Evolutionary conservation across 352 stramenopile genomes (phyloP).

Genomic region (Phytopythium delawarense): DNA sequence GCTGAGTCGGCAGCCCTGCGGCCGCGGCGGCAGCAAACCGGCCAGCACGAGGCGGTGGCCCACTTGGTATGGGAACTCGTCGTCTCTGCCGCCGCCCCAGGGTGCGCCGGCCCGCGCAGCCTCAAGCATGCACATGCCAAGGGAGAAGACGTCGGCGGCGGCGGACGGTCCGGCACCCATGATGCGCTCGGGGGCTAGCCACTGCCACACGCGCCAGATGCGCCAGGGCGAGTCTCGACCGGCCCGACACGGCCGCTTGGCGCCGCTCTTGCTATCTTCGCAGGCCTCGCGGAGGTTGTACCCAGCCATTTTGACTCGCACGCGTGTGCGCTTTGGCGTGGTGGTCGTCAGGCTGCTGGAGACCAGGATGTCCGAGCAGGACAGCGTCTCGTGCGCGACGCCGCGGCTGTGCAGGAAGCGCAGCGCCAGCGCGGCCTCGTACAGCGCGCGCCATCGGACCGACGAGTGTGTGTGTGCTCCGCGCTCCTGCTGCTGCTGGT

Average conservation of each 20-base stretch:
- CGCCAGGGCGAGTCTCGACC: background rate
- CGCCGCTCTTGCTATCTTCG: background rate
- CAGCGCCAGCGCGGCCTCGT: conserved; percentile 23
- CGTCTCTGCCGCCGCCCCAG: conserved; percentile 5
- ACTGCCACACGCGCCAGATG: conserved; percentile 5
- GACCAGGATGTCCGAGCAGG: conserved; percentile 25
- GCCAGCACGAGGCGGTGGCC: background rate
- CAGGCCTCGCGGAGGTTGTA: conserved; percentile 15
- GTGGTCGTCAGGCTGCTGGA: conserved; percentile 13
- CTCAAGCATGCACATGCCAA: conserved; percentile 30
- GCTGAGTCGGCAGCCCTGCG: conserved; percentile 7
- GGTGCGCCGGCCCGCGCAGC: conserved; percentile 21
- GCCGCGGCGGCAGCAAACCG: conserved; percentile 9
- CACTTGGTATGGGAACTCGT: background rate
- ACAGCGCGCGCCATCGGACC: conserved; percentile 18
- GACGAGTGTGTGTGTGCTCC: background rate
- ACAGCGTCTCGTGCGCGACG: conserved; percentile 17
- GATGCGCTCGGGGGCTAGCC: conserved; percentile 21
- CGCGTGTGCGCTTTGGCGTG: conserved; percentile 10
- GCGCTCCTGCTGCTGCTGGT: background rate
- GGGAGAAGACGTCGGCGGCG: conserved; percentile 19
- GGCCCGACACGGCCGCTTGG: background rate
- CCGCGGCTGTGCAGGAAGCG: conserved; percentile 21
- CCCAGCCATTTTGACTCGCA: conserved; percentile 9
- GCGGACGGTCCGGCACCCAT: conserved; percentile 12